phyloP scores from a whole-genome alignment of 164 flowering plant genomes.

The Piper betle region DNA sequence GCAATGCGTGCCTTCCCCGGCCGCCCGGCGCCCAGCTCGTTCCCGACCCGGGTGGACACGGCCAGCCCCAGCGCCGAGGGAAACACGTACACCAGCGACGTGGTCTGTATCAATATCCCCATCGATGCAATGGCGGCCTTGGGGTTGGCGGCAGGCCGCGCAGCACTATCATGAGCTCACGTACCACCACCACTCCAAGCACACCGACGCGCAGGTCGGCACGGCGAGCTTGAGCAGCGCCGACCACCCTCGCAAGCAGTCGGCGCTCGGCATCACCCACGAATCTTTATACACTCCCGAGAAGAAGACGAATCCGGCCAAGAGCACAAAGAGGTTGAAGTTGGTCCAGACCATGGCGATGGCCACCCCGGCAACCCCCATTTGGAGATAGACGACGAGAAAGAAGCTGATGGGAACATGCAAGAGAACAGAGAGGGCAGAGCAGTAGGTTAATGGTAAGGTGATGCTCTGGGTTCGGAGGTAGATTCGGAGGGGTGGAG shows the following conservation, averaged over 20 bases:
- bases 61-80: conserved; percentile 78
- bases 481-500: conserved; percentile 20
- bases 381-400: conserved; percentile 48
- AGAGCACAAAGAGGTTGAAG: conserved; percentile 44
- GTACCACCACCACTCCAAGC: conserved; percentile 12
- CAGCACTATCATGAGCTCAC: conserved; percentile 80
- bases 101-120: conserved; percentile 74
- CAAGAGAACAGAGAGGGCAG: conserved; percentile 55
- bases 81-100: conserved; percentile 30
- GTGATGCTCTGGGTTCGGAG: conserved; percentile 73
- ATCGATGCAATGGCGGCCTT: conserved; percentile 81
- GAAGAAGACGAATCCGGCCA: conserved; percentile 38
- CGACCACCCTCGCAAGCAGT: conserved; percentile 77
- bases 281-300: conserved; percentile 62
- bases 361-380: conserved; percentile 87
- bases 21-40: conserved; percentile 73
- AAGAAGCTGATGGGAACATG: conserved; percentile 76
- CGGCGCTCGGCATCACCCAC: conserved; percentile 71
- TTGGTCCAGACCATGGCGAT: conserved; percentile 13
- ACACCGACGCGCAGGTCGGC: conserved; percentile 30
- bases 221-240: conserved; percentile 57
- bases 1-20: conserved; percentile 61
- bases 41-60: conserved; percentile 76
- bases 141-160: conserved; percentile 74
- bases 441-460: conserved; percentile 19